Conservation (phyloP, 108 stramenopile species). For the Nannochloropsis oceanica region DNA sequence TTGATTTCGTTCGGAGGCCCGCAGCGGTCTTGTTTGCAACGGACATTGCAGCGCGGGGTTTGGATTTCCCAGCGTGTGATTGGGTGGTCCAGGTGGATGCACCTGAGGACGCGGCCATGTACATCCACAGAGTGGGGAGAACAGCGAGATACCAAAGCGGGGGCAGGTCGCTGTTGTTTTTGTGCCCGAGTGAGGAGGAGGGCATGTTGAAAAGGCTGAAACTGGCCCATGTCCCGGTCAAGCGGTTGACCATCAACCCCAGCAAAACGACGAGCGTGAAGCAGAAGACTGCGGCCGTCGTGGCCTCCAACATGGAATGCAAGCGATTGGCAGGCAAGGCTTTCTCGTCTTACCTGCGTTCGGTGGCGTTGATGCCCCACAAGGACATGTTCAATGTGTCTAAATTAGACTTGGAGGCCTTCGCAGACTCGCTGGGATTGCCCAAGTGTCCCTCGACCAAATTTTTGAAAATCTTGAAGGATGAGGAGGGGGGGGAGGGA, state of each 20-base stretch:
- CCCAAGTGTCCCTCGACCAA: conserved; percentile 30
- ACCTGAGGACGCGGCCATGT: conserved; percentile 72
- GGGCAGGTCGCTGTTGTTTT: conserved; percentile 68
- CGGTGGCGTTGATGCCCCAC: conserved; percentile 68
- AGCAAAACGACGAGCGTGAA: conserved; percentile 69
- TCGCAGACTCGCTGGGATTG: conserved; percentile 71
- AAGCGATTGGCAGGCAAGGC: conserved; percentile 67
- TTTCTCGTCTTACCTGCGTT: conserved; percentile 74
- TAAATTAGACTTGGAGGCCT: conserved; percentile 60
- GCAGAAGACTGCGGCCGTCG: conserved; percentile 62
- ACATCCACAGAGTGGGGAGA: conserved; percentile 79
- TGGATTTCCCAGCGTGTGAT: conserved; percentile 92
- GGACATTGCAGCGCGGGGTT: conserved; percentile 83
- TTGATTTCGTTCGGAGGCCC: conserved; percentile 61
- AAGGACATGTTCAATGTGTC: conserved; percentile 54
- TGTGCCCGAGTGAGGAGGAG: conserved; percentile 69
- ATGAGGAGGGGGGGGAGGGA: conserved; percentile 41
- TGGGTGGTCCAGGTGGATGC: conserved; percentile 98
- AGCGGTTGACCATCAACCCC: conserved; percentile 73
- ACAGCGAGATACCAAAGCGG: conserved; percentile 60
- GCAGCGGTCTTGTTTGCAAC: conserved; percentile 89
- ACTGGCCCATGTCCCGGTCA: conserved; percentile 60
- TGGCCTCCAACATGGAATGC: conserved; percentile 56
- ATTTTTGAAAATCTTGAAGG: conserved; percentile 20
- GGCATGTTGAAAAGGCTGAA: conserved; percentile 37